A percentile compares a stretch with the other conserved stretches of the same genome.
Evolutionary conservation across 306 rosid species (phyloP).

Genomic region (Quercus robur): DNA sequence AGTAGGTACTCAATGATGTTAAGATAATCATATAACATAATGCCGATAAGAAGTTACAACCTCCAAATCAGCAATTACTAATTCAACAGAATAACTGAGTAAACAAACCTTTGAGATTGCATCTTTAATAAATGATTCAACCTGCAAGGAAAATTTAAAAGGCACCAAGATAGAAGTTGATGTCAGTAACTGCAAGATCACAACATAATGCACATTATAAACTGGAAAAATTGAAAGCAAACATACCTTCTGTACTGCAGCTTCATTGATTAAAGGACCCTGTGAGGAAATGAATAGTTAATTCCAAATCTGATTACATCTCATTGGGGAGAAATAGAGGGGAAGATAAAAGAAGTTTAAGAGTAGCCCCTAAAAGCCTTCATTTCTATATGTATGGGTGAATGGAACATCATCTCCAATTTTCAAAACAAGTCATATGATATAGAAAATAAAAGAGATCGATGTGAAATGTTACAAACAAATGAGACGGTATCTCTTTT

Average conservation of each 20-base stretch:
- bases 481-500: neutral
- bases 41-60: neutral
- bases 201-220: neutral
- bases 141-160: conserved; percentile 50
- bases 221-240: conserved; percentile 19
- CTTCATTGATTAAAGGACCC: conserved; percentile 99
- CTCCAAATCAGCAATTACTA: neutral
- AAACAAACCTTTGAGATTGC: conserved; percentile 83
- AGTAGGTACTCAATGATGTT: neutral
- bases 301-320: conserved; percentile 23
- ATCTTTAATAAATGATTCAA: conserved; percentile 76
- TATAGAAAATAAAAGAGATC: neutral
- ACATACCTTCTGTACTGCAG: conserved; percentile 88
- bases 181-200: conserved; percentile 1
- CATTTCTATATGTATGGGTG: neutral
- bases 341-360: neutral
- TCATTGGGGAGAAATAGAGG: conserved; percentile 2
- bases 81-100: conserved; percentile 22
- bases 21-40: neutral
- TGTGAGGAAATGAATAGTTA: conserved; percentile 38
- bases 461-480: neutral
- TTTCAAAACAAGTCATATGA: neutral
- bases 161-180: conserved; percentile 11
- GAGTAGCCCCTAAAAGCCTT: conserved; percentile 4
- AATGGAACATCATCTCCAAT: conserved; percentile 10